Conservation (phyloP, 2,329 filamentous ascomycete species). For the Aspergillus transmontanensis region DNA sequence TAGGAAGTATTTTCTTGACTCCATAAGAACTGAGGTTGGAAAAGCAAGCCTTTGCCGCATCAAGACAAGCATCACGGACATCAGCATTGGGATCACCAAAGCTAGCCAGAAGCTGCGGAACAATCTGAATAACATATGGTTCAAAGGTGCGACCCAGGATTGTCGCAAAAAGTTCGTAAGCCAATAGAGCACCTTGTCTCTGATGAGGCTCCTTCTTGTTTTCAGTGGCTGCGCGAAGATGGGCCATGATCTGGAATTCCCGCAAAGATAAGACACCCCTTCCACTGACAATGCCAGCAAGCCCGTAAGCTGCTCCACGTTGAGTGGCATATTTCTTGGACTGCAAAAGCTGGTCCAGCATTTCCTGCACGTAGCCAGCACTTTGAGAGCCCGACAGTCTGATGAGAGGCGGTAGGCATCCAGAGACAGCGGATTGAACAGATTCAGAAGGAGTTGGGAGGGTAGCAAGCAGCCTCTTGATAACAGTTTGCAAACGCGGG, state of each 20-base stretch:
- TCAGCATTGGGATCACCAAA: slow-evolving; percentile 89
- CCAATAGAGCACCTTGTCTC: slow-evolving; percentile 83
- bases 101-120: slow-evolving; percentile 83
- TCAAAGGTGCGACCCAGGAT: slow-evolving; percentile 89
- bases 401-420: slow-evolving; percentile 90
- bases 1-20: slow-evolving; percentile 92
- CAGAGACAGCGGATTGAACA: slow-evolving; percentile 93
- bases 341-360: slow-evolving; percentile 79
- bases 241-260: slow-evolving; percentile 83
- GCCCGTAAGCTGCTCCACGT: slow-evolving; percentile 89
- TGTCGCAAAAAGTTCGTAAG: slow-evolving; percentile 85
- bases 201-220: slow-evolving; percentile 93
- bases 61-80: slow-evolving; percentile 89
- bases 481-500: slow-evolving; percentile 80
- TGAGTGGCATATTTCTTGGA: slow-evolving; percentile 91
- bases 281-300: slow-evolving; percentile 88
- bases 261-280: slow-evolving; percentile 78
- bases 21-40: slow-evolving; percentile 91
- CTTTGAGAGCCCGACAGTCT: slow-evolving; percentile 77
- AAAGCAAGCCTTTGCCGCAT: slow-evolving; percentile 93
- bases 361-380: slow-evolving; percentile 75
- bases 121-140: slow-evolving; percentile 93
- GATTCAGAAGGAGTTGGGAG: slow-evolving; percentile 93
- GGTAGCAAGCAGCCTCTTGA: slow-evolving; percentile 82
- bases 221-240: slow-evolving; percentile 79